Percentiles rank a stretch among this genome's conserved stretches.
Conservation (phyloP, 106 monocot genomes). For the Dendrobium officinale region DNA sequence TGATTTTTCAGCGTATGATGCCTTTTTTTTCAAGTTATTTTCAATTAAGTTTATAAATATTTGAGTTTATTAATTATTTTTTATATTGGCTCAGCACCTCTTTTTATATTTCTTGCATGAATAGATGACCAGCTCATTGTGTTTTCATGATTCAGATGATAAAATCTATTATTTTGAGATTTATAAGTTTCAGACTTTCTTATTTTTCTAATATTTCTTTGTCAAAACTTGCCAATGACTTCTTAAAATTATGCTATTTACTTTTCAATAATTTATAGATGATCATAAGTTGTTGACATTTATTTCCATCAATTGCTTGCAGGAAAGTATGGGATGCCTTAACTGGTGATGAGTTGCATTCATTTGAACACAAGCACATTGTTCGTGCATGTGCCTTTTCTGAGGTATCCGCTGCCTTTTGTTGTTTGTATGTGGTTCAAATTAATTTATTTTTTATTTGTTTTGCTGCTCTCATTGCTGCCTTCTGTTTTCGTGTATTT, state of each 20-base stretch:
- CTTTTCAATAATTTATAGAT: neutral
- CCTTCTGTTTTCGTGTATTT: neutral
- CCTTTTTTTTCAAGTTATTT: neutral
- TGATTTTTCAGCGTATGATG: conserved; percentile 77
- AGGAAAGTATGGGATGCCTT: conserved; percentile 99
- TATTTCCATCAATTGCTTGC: conserved; percentile 12
- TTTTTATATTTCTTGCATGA: neutral
- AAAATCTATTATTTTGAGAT: neutral
- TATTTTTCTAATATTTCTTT: neutral
- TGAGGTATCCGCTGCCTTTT: conserved; percentile 39
- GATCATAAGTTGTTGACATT: neutral
- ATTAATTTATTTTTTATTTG: neutral
- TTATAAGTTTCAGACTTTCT: neutral
- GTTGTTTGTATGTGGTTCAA: neutral
- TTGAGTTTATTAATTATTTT: neutral
- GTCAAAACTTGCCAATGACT: neutral
- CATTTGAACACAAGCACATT: conserved; percentile 96
- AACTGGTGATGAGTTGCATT: conserved; percentile 73
- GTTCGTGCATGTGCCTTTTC: conserved; percentile 94
- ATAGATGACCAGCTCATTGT: neutral
- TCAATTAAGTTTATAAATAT: neutral
- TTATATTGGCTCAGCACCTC: neutral
- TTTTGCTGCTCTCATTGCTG: neutral
- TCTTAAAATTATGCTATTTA: neutral
- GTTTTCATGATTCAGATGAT: neutral